These are phyloP conservation scores for Globisporangium viniferum DNA, from an alignment of 352 stramenopile species.

Conservation along the genomic window DNA sequence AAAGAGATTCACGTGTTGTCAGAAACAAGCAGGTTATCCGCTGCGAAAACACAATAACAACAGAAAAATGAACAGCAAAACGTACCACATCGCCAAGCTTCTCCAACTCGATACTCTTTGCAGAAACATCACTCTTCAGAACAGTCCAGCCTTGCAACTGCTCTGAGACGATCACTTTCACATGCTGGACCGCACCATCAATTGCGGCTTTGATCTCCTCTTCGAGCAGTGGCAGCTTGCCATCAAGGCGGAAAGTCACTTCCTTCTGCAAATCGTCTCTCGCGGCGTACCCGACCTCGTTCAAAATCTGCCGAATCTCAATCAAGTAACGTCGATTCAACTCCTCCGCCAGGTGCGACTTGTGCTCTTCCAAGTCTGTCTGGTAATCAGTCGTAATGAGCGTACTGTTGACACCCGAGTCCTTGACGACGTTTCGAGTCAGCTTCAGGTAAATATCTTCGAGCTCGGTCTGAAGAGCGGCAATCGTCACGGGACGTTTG, in stretches of 20 bases:
- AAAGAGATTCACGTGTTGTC: not conserved
- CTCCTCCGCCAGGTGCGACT: conserved; percentile 56
- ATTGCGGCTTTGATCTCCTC: conserved; percentile 63
- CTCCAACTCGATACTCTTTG: conserved; percentile 64
- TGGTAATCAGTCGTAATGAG: conserved; percentile 40
- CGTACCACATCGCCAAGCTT: conserved; percentile 75
- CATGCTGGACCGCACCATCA: conserved; percentile 49
- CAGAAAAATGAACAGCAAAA: conserved; percentile 11
- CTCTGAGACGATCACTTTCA: conserved; percentile 46
- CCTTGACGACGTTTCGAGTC: conserved; percentile 22
- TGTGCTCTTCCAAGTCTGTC: conserved; percentile 61
- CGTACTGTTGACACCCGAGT: conserved; percentile 28
- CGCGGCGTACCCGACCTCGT: conserved; percentile 55
- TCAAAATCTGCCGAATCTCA: conserved; percentile 75
- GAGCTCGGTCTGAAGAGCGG: conserved; percentile 52
- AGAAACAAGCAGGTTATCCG: not conserved
- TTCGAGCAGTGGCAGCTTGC: conserved; percentile 59
- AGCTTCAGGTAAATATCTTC: conserved; percentile 43
- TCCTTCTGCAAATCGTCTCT: conserved; percentile 67
- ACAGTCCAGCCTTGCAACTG: conserved; percentile 76
- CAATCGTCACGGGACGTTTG: conserved; percentile 50
- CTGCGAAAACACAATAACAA: not conserved
- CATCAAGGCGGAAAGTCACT: conserved; percentile 54
- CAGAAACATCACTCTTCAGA: conserved; percentile 52
- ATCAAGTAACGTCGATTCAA: conserved; percentile 75